A percentile compares a stretch with the other conserved stretches of the same genome.
Evolutionary conservation across 768 basidiomycete genomes (phyloP).

Genomic region (Tulasnella sp.): DNA sequence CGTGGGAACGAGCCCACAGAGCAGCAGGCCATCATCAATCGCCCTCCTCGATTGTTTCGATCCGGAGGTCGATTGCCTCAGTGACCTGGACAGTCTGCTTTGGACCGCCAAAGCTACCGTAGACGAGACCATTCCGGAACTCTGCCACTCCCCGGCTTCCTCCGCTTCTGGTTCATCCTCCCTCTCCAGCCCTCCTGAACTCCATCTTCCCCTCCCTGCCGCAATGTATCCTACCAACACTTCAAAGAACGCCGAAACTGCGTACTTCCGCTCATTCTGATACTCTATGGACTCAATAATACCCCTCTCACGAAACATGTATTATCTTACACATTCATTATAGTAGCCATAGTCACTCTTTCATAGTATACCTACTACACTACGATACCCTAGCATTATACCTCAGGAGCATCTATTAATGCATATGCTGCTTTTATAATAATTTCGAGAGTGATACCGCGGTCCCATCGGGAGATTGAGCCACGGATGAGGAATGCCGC

Average conservation of each 20-base stretch:
- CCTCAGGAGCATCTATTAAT: neutral
- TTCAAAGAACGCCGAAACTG: conserved; percentile 3
- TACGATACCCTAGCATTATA: neutral
- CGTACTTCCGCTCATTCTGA: conserved; percentile 11
- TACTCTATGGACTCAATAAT: neutral
- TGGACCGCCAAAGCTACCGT: neutral
- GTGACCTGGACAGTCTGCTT: conserved; percentile 2
- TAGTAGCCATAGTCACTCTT: neutral
- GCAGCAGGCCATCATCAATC: conserved; percentile 2
- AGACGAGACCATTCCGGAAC: neutral
- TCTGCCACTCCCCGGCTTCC: neutral
- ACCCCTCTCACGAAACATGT: neutral
- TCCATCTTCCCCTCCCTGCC: neutral
- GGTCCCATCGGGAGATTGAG: neutral
- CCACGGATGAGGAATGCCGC: neutral
- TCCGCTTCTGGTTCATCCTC: conserved; percentile 12
- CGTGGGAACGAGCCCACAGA: neutral
- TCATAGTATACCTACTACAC: conserved; percentile 7
- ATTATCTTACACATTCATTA: neutral
- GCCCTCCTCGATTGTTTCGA: conserved; percentile 2
- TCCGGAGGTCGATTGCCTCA: conserved; percentile 16
- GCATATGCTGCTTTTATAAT: neutral
- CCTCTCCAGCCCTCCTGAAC: neutral
- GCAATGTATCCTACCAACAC: neutral
- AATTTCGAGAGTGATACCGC: neutral